Percentiles rank a stretch among this genome's conserved stretches.
phyloP scores from a whole-genome alignment of 371 early-diverging fungal genomes.

The Mucor indicus region DNA sequence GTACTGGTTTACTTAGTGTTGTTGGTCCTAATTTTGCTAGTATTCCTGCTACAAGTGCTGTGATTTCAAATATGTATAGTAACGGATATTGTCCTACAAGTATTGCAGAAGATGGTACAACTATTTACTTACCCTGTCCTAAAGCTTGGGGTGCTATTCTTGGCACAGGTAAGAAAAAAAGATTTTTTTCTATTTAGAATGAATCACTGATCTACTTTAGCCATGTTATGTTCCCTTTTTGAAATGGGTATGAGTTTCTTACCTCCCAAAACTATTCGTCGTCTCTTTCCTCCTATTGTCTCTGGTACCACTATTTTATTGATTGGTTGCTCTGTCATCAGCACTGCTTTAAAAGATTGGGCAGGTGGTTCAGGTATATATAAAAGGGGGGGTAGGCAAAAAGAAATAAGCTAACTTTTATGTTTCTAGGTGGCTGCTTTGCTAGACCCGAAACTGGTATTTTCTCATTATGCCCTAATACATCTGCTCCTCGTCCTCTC shows the following conservation, averaged over 20 bases:
- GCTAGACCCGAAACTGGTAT: conserved; percentile 49
- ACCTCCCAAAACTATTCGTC: conserved; percentile 54
- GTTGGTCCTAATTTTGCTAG: conserved; percentile 58
- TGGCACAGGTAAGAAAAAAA: conserved; percentile 45
- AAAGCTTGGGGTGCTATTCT: conserved; percentile 59
- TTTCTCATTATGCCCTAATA: conserved; percentile 53
- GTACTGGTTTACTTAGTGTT: conserved; percentile 57
- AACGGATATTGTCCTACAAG: conserved; percentile 46
- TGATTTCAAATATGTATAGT: conserved; percentile 38
- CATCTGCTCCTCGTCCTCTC: conserved; percentile 54
- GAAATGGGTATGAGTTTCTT: conserved; percentile 55
- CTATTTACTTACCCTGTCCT: conserved; percentile 47
- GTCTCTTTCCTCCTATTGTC: conserved; percentile 60
- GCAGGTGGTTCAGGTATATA: conserved; percentile 50
- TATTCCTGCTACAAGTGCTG: conserved; percentile 41
- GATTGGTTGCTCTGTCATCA: conserved; percentile 57
- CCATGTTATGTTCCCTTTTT: conserved; percentile 53
- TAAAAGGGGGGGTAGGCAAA: background rate
- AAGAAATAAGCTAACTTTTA: background rate
- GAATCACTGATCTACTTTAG: conserved; percentile 1
- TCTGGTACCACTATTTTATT: conserved; percentile 58
- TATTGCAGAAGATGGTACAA: conserved; percentile 42
- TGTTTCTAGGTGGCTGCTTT: conserved; percentile 21
- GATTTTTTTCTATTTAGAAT: background rate
- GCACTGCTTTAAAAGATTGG: conserved; percentile 55